Evolutionary conservation across 441 rosid species (phyloP), one percentile per base, ranked within the genome.

Genomic region (Daphne laureola): DNA sequence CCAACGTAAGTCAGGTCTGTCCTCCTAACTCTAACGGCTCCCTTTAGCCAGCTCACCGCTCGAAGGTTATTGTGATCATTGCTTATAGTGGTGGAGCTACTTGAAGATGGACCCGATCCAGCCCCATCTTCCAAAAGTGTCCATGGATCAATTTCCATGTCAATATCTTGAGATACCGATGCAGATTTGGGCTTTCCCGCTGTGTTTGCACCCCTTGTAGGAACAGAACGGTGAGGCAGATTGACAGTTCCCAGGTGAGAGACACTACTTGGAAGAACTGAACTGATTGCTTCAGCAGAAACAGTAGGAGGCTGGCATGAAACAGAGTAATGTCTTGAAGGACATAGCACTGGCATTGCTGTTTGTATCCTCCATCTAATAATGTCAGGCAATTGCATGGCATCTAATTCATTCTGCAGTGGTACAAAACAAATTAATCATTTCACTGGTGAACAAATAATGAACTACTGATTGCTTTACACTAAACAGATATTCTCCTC

Each of bases 281-380:
- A 71, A 57, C 86, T 61, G 47, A 90, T 67, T 48, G 96, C 89
- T 4, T 79, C 58, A 50, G 44, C 51, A 7, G 90, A 84, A 26
- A 88, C 80, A 57, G 84, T 67, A 59, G 86, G 87, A 45, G 90
- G 84, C 66, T 81, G 91, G 75, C 96, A 90, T 59, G 91, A 81
- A 61, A 84, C 52, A 47, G 67, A 71, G 54, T 76, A 78, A 42
- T 83, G 79, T 8, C 54, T 64, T 58, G 92, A 78, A 68, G 93
- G 90, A 60, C 73, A 72, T 49, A 87, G 76, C 48, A 79, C 57
- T 11, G 99, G 99, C 85, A 91, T 86, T 27, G 98, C 89, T 46
- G 97, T 79, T 80, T 95, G 99, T 63, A 95, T 91, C 36, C 98
- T 93, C 87, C 97, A 76, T 62, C 93, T 79, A 50, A 88, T 80